These are phyloP conservation scores for Penicillium egyptiacum DNA, from an alignment of 495 filamentous ascomycete species.

Conservation along the genomic window DNA sequence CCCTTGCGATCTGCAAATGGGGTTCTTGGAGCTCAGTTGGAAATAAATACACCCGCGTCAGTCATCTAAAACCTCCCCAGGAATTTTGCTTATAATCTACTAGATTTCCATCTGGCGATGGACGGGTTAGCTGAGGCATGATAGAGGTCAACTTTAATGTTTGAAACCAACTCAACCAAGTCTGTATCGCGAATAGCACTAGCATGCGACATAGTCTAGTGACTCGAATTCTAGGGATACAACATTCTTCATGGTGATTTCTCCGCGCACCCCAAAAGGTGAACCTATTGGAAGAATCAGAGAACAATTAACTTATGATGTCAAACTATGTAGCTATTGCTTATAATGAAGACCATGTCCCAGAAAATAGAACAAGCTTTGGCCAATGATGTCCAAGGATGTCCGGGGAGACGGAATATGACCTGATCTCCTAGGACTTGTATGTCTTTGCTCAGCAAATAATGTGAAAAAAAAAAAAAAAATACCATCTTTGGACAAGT, in stretches of 20 bases:
- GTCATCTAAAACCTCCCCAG: background rate
- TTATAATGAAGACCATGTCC: background rate
- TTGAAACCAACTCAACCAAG: background rate
- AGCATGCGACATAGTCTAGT: background rate
- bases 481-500: background rate
- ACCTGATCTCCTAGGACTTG: background rate
- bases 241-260: slow-evolving; percentile 5
- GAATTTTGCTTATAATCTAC: background rate
- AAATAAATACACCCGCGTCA: slow-evolving; percentile 3
- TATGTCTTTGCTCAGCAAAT: background rate
- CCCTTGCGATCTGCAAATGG: slow-evolving; percentile 8
- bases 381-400: background rate
- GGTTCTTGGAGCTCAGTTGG: background rate
- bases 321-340: background rate
- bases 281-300: background rate
- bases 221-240: slow-evolving; percentile 7
- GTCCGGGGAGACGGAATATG: background rate
- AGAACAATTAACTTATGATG: background rate
- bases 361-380: background rate
- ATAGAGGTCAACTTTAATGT: background rate
- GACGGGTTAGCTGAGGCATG: background rate
- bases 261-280: background rate
- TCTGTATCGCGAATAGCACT: background rate
- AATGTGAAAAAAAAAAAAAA: background rate
- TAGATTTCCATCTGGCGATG: background rate